phyloP scores from a whole-genome alignment of 768 basidiomycete species.

The Hortiboletus flavorubellus region DNA sequence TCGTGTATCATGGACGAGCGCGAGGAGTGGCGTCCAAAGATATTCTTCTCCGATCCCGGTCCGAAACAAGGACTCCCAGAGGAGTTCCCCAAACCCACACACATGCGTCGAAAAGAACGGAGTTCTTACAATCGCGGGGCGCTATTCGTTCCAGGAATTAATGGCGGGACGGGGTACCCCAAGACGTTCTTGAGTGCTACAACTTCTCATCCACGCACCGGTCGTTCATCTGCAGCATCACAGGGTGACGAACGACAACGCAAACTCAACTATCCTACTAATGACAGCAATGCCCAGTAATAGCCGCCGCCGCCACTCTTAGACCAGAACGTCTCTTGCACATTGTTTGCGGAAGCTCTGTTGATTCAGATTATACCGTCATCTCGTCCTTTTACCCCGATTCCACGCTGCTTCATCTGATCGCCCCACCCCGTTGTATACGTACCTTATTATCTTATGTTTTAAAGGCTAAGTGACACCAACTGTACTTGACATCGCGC shows the following conservation, averaged over 20 bases:
- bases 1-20: constrained; percentile 88
- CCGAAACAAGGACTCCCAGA: constrained; percentile 70
- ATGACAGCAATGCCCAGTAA: constrained; percentile 10
- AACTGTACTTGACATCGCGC: constrained; percentile 15
- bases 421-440: constrained; percentile 19
- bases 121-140: constrained; percentile 75
- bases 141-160: constrained; percentile 54
- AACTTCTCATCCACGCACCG: constrained; percentile 15
- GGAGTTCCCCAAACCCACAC: constrained; percentile 80
- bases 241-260: constrained; percentile 28
- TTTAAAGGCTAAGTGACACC: constrained; percentile 27
- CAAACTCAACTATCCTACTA: constrained; percentile 13
- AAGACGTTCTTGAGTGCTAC: constrained; percentile 28
- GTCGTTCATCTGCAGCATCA: constrained; percentile 11
- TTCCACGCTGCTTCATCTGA: constrained; percentile 19
- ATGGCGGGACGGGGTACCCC: constrained; percentile 21
- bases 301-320: not conserved
- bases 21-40: constrained; percentile 79
- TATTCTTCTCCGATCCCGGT: constrained; percentile 73
- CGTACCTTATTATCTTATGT: constrained; percentile 32
- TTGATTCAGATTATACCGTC: constrained; percentile 9
- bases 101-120: constrained; percentile 78
- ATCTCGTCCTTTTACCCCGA: constrained; percentile 1
- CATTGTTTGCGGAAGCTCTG: not conserved
- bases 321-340: not conserved